Evolutionary conservation across 768 basidiomycete species (phyloP), one percentile per base, ranked within the genome.

Genomic region (Amanita subjunquillea): DNA sequence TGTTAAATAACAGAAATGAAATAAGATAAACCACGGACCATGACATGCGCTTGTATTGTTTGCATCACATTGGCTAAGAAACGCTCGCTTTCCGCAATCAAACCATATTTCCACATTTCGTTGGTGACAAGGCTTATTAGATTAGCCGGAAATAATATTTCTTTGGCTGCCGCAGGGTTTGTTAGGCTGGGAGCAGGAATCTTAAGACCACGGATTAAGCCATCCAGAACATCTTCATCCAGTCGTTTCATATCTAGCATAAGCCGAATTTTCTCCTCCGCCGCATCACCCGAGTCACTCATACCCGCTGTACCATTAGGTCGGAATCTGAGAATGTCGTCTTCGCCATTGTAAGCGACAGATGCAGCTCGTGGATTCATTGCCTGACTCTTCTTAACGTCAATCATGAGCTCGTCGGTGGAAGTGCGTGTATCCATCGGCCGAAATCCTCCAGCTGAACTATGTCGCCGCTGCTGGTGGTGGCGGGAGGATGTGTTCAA

Each of bases 51-150:
- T 72, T 99, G 96, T 54, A 99, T 87, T 2, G 86, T 88, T 67
- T 97, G 94, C 95, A 98, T 98, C 52, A 98, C 90, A 65, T 95
- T 98, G 34, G 96, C 96, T 54, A 99, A 73, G 80, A 99, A 98
- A 45, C 94, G 78, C 68, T 98, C 96, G 70, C 92, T 95, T 69
- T 99, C 96, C 13, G 83, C 77, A 58, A 98, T 97, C 58, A 99
- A 80, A 46, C 94, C 92, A 62, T 95, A 93, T 69, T 96, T 97
- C 96, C 96, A 98, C 96, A 99, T 99, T 69, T 98, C 96, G 67
- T 99, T 99, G n/a, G 93, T 95, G 58, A 96, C 85, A 44, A 98
- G 72, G 64, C 89, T 91, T 69, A 99, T 98, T 55, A 99, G 80
- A 67, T 98, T 97, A 23, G 96, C 94, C 9, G 96, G 96, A 84